Percentiles rank a stretch among this genome's conserved stretches.
phyloP scores from a whole-genome alignment of 441 rosid species.

The Croton setiger region DNA sequence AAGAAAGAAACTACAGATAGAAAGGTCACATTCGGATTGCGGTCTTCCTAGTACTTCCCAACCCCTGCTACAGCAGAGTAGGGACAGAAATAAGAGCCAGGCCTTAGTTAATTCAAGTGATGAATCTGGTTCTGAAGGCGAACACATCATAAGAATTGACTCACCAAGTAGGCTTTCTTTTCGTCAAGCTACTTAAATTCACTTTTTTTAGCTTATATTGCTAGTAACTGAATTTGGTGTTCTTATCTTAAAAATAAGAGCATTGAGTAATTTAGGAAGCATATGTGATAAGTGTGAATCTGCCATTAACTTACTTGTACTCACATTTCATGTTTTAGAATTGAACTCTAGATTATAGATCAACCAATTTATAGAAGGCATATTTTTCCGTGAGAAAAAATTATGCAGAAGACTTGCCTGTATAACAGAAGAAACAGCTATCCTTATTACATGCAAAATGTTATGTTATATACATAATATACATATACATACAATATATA shows the following conservation, averaged over 20 bases:
- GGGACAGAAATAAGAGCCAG: constrained; percentile 21
- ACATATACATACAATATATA: too few species aligned
- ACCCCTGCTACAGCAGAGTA: constrained; percentile 2
- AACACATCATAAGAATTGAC: constrained; percentile 56
- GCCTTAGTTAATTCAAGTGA: constrained; percentile 46
- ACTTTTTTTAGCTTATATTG: background rate
- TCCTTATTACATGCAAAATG: too few species aligned
- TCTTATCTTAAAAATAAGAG: background rate
- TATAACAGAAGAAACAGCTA: too few species aligned
- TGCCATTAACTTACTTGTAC: too few species aligned
- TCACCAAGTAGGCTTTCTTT: constrained; percentile 66
- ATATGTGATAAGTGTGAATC: background rate
- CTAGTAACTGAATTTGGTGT: background rate
- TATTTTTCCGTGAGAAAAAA: too few species aligned
- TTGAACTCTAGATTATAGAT: too few species aligned
- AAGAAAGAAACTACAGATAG: constrained; percentile 29
- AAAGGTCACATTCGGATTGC: constrained; percentile 10
- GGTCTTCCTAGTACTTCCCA: constrained; percentile 20
- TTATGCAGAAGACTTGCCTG: too few species aligned
- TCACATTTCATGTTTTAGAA: too few species aligned
- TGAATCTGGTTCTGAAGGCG: constrained; percentile 52
- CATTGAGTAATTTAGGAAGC: background rate
- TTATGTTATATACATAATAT: too few species aligned
- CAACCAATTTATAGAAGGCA: too few species aligned
- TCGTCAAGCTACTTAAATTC: constrained; percentile 24